Base-by-base conservation (phyloP, 345 rosid genomes). In the Xanthoceras sorbifolium region DNA sequence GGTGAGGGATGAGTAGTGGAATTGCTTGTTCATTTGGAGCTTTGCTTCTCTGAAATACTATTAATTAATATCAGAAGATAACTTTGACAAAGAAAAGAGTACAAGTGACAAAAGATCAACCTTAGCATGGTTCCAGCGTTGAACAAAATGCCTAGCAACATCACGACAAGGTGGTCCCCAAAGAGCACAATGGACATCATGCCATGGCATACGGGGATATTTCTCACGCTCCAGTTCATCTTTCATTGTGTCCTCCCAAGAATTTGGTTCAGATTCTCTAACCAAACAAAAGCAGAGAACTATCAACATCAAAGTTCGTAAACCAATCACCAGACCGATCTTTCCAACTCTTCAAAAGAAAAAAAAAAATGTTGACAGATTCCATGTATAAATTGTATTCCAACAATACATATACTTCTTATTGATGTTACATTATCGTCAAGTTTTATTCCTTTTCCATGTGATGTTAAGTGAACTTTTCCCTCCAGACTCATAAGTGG, bases 131-230 rank as follows among this genome's bases (percentile, higher is more conserved):
- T 95, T 95, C 99, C 99, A 95, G 40, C 99, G 88, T 76, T 92
- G 99, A 77, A 95, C 93, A 72, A 95, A 95, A 70, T 95, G 99
- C 80, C 98, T 81, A 17, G 98, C 98, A 57, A 90, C 79, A 78
- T 95, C 99, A 6, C 94, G 96, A 68, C 98, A 92, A 64, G 99
- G 92, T 0, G 99, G 97, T 38, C 99, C 99, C 99, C 97, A 95
- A 5, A 95, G 87, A 78, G 99, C 96, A 59, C 99, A 95, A 2
- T 95, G 98, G 54, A 91, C 94, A 69, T 95, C 98, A 26, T 95
- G 99, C 99, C 99, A 95, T 1, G 99, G 99, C 99, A 95, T 95
- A 50, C 97, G 90, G 2, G 99, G 98, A 85, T 86, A 90, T 74
- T 87, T 92, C 79, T 64, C 74, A 10, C 97, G 87, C 10, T 92